These are phyloP conservation scores for Solanum habrochaites DNA, from an alignment of 257 asterid species.

Conservation along the genomic window DNA sequence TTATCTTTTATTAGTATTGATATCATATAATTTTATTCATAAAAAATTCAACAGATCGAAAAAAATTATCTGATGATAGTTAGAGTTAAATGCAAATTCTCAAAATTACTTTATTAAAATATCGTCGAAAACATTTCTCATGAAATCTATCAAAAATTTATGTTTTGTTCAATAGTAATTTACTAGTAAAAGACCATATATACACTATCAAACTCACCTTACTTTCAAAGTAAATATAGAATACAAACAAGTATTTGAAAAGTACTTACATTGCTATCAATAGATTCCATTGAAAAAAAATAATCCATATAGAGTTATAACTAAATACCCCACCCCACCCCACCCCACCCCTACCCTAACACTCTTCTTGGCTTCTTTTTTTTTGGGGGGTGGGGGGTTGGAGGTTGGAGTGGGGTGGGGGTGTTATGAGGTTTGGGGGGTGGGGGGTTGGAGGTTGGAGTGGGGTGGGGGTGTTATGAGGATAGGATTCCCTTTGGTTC, in stretches of 20 bases:
- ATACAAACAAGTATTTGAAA: not conserved
- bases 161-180: not conserved
- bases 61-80: not conserved
- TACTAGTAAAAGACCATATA: not conserved
- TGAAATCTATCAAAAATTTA: not conserved
- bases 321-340: not conserved
- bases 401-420: not conserved
- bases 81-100: not conserved
- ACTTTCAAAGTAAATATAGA: not conserved
- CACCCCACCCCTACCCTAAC: not conserved
- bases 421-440: not conserved
- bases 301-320: not conserved
- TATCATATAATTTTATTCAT: not conserved
- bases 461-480: not conserved
- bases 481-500: constrained; percentile 60
- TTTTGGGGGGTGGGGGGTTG: too few species aligned
- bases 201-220: not conserved
- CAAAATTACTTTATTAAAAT: not conserved
- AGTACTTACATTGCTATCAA: not conserved
- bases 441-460: not conserved
- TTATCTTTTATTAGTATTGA: not conserved
- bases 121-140: fast-evolving
- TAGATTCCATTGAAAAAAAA: not conserved
- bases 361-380: constrained; percentile 14
- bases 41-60: not conserved